phyloP scores from a whole-genome alignment of 495 filamentous ascomycete genomes.

The Neurospora hispaniola region DNA sequence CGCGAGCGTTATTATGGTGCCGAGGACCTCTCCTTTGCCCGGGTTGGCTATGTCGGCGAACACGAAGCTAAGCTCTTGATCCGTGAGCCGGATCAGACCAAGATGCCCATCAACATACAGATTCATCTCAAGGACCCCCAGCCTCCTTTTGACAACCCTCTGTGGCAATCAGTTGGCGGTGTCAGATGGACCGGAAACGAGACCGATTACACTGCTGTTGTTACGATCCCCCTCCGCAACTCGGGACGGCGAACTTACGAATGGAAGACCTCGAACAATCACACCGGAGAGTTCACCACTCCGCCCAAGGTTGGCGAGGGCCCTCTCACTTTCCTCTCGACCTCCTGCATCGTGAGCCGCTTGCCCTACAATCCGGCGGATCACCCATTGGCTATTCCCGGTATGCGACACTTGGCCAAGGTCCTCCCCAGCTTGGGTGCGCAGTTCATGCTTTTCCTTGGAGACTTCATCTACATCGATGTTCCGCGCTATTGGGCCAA shows the following conservation, averaged over 20 bases:
- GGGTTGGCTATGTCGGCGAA: slow-evolving; percentile 77
- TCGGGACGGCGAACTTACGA: slow-evolving; percentile 56
- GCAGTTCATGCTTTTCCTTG: slow-evolving; percentile 93
- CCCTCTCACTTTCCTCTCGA: slow-evolving; percentile 77
- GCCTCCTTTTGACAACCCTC: slow-evolving; percentile 33
- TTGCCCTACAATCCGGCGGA: slow-evolving; percentile 78
- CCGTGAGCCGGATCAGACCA: slow-evolving; percentile 65
- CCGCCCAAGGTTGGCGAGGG: slow-evolving; percentile 53
- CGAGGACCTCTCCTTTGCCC: slow-evolving; percentile 69
- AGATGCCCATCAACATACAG: slow-evolving; percentile 63
- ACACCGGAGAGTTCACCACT: slow-evolving; percentile 62
- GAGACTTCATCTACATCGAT: slow-evolving; percentile 98
- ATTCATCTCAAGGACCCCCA: slow-evolving; percentile 38
- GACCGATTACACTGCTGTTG: slow-evolving; percentile 68
- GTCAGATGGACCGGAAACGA: slow-evolving; percentile 54
- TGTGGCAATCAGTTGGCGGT: slow-evolving; percentile 58
- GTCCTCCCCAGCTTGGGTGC: slow-evolving; percentile 52
- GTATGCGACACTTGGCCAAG: slow-evolving; percentile 59
- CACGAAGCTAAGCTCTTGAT: slow-evolving; percentile 71
- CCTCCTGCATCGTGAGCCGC: slow-evolving; percentile 80
- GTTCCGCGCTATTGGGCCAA: slow-evolving; percentile 71
- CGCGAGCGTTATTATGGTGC: slow-evolving; percentile 56
- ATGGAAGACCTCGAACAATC: slow-evolving; percentile 74
- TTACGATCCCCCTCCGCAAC: slow-evolving; percentile 45
- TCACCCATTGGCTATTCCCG: slow-evolving; percentile 72